Conservation (phyloP, 495 filamentous ascomycete species). For the Sordaria brevicollis region DNA sequence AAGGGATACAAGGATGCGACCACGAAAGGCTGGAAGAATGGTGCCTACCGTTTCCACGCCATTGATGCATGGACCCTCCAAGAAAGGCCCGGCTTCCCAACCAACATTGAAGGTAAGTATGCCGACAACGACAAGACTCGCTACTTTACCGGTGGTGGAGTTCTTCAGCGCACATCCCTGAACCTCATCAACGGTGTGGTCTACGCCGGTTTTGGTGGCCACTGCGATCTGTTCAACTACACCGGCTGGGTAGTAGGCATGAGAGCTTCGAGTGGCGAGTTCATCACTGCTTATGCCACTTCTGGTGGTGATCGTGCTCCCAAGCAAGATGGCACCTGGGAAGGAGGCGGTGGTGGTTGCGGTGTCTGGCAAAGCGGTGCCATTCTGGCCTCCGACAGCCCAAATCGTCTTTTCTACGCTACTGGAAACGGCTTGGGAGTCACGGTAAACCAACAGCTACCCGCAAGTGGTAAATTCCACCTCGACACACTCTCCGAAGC, state of each 20-base stretch:
- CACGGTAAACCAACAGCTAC: slow-evolving; percentile 5
- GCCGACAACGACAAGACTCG: slow-evolving; percentile 23
- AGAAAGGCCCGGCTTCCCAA: slow-evolving; percentile 23
- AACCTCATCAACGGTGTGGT: slow-evolving; percentile 24
- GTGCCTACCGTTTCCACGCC: slow-evolving; percentile 23
- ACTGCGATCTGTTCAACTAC: slow-evolving; percentile 24
- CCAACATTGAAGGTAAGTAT: slow-evolving; percentile 15
- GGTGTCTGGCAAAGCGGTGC: slow-evolving; percentile 12
- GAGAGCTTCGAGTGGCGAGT: slow-evolving; percentile 6
- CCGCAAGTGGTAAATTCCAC: slow-evolving; percentile 3
- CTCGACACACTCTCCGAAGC: slow-evolving; percentile 12
- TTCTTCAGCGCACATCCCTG: slow-evolving; percentile 27
- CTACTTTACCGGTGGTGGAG: slow-evolving; percentile 25
- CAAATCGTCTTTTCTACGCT: slow-evolving; percentile 10
- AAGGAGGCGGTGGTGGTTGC: slow-evolving; percentile 12
- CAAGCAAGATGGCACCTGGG: slow-evolving; percentile 13
- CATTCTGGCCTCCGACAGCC: slow-evolving; percentile 11
- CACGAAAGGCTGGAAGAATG: slow-evolving; percentile 20
- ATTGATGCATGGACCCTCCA: slow-evolving; percentile 24
- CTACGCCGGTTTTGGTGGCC: slow-evolving; percentile 28
- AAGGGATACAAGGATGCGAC: slow-evolving; percentile 26
- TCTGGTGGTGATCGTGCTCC: slow-evolving; percentile 5
- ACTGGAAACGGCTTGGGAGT: slow-evolving; percentile 5
- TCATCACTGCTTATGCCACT: slow-evolving; percentile 5
- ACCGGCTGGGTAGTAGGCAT: slow-evolving; percentile 22